Evolutionary conservation across 1,284 basidiomycete genomes (phyloP).

Genomic region (Cystobasidiaceae sp.): DNA sequence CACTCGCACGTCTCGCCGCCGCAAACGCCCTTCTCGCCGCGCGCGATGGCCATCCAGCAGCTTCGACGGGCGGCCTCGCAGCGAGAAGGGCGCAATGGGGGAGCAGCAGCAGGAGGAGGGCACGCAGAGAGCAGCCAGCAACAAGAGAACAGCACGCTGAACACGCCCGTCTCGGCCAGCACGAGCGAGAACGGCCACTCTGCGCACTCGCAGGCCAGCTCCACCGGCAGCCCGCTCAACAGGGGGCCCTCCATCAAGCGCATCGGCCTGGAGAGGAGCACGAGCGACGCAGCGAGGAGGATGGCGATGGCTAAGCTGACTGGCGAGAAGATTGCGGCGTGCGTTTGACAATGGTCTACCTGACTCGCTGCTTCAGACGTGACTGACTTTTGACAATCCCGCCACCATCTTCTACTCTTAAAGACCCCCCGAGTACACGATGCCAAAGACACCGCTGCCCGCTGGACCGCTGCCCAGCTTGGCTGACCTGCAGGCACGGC

Average conservation of each 20-base stretch:
- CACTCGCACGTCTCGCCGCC: no score
- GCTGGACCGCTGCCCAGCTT: conserved; percentile 31
- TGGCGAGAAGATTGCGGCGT: conserved; percentile 31
- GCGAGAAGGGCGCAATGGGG: no score
- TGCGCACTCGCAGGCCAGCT: not conserved
- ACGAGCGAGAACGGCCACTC: not conserved
- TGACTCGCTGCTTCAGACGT: not conserved
- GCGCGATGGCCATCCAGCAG: conserved; percentile 19
- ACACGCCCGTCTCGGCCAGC: not conserved
- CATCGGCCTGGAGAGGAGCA: conserved; percentile 36
- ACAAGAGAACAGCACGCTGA: not conserved
- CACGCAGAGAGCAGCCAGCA: no score
- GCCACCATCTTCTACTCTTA: no score
- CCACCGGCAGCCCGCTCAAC: not conserved
- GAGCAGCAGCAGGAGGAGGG: not conserved
- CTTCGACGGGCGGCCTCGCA: conserved; percentile 21
- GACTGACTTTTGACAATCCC: no score
- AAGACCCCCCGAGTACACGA: conserved; percentile 25
- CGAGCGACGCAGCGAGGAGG: conserved; percentile 37
- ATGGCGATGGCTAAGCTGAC: conserved; percentile 41
- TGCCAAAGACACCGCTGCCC: not conserved
- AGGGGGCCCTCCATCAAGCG: conserved; percentile 2
- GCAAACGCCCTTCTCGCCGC: conserved; percentile 12
- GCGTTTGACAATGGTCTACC: not conserved
- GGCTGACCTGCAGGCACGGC: conserved; percentile 28